These are phyloP conservation scores for Bathelium albidoporum DNA, from an alignment of 495 filamentous ascomycete genomes.

Conservation along the genomic window DNA sequence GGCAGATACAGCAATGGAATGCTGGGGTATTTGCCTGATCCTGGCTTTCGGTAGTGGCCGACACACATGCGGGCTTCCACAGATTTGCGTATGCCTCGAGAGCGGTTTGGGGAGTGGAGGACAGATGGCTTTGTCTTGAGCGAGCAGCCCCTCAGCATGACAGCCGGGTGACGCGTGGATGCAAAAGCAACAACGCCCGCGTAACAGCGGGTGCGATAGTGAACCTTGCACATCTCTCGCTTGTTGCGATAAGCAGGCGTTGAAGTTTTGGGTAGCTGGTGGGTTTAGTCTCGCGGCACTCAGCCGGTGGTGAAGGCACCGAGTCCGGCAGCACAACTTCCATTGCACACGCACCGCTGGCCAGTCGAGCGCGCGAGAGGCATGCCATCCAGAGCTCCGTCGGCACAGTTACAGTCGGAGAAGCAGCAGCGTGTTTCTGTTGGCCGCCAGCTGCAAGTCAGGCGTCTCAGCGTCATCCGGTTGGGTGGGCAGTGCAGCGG, in stretches of 20 bases:
- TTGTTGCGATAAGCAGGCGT: too few species aligned
- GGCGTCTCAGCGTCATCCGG: slow-evolving; percentile 4
- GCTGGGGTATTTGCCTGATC: too few species aligned
- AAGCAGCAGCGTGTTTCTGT: not conserved
- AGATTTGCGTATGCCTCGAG: too few species aligned
- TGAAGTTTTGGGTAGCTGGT: too few species aligned
- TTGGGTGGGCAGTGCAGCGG: slow-evolving; percentile 1
- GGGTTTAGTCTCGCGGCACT: too few species aligned
- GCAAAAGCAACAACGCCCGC: not conserved
- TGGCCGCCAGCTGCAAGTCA: not conserved
- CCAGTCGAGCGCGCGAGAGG: not conserved
- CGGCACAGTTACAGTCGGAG: not conserved
- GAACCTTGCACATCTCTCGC: not conserved
- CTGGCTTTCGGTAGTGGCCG: too few species aligned
- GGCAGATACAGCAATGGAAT: too few species aligned
- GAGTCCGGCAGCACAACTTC: too few species aligned
- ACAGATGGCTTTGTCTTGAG: not conserved
- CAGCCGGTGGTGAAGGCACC: too few species aligned
- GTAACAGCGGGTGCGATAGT: not conserved
- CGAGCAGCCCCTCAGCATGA: not conserved
- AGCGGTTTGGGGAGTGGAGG: too few species aligned
- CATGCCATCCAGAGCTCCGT: not conserved
- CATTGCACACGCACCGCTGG: too few species aligned
- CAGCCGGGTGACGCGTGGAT: not conserved
- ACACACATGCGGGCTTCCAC: too few species aligned